These are phyloP conservation scores for Heliocybe sulcata DNA, from an alignment of 1,284 basidiomycete genomes.

Conservation along the genomic window DNA sequence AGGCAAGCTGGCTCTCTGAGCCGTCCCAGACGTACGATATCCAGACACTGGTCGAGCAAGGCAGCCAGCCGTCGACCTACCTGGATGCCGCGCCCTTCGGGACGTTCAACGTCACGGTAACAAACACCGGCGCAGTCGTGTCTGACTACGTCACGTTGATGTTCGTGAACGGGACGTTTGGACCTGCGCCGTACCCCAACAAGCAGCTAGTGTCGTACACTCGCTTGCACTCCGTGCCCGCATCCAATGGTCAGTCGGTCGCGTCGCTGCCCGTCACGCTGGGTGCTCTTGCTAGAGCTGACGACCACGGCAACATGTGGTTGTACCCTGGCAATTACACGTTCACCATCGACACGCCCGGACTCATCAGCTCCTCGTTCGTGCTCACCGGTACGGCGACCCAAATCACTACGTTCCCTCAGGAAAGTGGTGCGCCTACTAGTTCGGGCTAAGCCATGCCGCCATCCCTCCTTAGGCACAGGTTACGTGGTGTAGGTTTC, in stretches of 20 bases:
- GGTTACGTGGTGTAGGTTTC: too few relatives aligned
- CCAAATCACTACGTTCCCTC: constrained; percentile 33
- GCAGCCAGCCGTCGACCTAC: constrained; percentile 15
- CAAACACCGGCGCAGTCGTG: constrained; percentile 38
- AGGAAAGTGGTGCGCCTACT: constrained; percentile 7
- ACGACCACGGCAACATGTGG: constrained; percentile 37
- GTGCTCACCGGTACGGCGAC: constrained; percentile 31
- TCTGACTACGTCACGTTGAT: constrained; percentile 53
- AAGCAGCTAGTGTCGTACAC: constrained; percentile 45
- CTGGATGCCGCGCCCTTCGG: constrained; percentile 40
- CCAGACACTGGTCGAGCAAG: constrained; percentile 26
- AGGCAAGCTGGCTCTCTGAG: constrained; percentile 24
- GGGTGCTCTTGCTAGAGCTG: constrained; percentile 41
- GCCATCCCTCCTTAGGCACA: background rate
- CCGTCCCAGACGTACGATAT: constrained; percentile 32
- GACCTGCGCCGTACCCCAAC: constrained; percentile 42
- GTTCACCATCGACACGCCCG: constrained; percentile 33
- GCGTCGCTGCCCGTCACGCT: constrained; percentile 37
- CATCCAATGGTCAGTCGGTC: constrained; percentile 24
- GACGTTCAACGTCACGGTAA: constrained; percentile 38
- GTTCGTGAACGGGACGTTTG: constrained; percentile 39
- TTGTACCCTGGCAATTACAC: constrained; percentile 40
- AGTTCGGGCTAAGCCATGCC: background rate
- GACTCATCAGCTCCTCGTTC: constrained; percentile 29
- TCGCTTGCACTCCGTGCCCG: constrained; percentile 31